Evolutionary conservation across 371 early-diverging fungal genomes (phyloP), one percentile per base, ranked within the genome.

Genomic region (Dichotomocladium elegans): DNA sequence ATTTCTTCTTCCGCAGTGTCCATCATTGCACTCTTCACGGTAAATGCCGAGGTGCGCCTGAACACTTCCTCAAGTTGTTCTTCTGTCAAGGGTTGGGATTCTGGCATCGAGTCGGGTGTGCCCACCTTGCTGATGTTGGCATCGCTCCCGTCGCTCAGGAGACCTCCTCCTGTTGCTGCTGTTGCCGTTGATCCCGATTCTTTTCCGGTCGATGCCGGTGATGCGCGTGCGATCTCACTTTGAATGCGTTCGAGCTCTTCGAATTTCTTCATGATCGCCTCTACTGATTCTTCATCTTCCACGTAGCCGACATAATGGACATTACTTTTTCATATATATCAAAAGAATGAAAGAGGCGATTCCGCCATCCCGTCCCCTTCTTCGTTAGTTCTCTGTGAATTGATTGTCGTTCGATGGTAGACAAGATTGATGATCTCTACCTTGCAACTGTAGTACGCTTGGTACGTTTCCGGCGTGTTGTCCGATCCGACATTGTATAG

Each of bases 251-350:
- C 96, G 24, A 96, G 81, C 66, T 94, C 95, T 58, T 93, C 90
- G 62, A 96, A 96, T 69, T 96, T 96, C 57, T 91, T 91, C 96
- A 96, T 96, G 52, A 96, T 96, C 5, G 91, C 89, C 51, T 90
- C 94, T 6, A 96, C 88, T 1, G 94, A 93, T 77, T 96, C 96
- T 53, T 84, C 89, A 64, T 96, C 96, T 60, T 94, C 95, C 2
- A 94, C 93, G 56, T 96, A 96, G 24, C 96, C 96, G 26, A 96
- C 95, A 80, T 93, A 96, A 55, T 89, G 87, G 14, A 88, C 84
- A 67, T 87, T 83, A 61, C 93, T 93, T 68, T 8, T 34, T n/a
- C n/a, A n/a, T n/a, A n/a, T n/a, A n/a, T n/a, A 35, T 5, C 27
- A 3, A 48, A 49, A 9, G 17, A 24, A 24, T 24, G 5, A 5